Evolutionary conservation across 2,329 filamentous ascomycete genomes (phyloP).

Genomic region (Trichoderma harzianum): DNA sequence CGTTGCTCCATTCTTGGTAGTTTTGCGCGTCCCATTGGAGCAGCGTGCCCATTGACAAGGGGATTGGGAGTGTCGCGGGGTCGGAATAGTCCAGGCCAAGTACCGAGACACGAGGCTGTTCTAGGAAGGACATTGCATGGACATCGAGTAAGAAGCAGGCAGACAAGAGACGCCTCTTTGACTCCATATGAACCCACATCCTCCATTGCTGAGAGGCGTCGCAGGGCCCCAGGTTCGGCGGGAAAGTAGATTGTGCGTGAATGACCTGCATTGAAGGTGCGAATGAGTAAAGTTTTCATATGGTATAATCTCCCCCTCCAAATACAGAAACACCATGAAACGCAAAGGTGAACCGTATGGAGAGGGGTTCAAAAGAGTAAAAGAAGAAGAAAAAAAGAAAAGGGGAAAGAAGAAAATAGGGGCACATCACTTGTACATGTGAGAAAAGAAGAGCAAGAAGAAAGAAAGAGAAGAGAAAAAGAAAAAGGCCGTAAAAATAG

Average conservation of each 20-base stretch:
- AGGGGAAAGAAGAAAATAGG: constrained; percentile 19
- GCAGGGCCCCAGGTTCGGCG: constrained; percentile 22
- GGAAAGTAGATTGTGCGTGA: constrained; percentile 31
- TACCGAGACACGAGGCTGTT: constrained; percentile 40
- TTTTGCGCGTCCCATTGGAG: constrained; percentile 49
- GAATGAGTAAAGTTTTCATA: constrained; percentile 17
- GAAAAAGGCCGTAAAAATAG: constrained; percentile 20
- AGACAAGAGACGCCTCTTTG: constrained; percentile 51
- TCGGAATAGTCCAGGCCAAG: constrained; percentile 37
- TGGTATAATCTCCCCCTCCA: not conserved
- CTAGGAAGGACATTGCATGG: constrained; percentile 53
- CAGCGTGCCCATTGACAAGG: constrained; percentile 44
- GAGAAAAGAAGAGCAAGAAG: not conserved
- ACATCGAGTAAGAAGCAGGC: constrained; percentile 56
- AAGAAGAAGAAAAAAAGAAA: not conserved
- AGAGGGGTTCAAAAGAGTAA: constrained; percentile 11
- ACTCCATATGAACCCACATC: constrained; percentile 51
- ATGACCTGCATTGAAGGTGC: constrained; percentile 40
- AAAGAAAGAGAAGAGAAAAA: constrained; percentile 12
- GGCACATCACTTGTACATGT: constrained; percentile 11
- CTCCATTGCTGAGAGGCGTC: constrained; percentile 43
- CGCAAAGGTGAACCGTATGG: not conserved
- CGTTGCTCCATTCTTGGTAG: constrained; percentile 44
- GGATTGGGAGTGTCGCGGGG: constrained; percentile 39
- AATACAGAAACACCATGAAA: not conserved